Conservation (phyloP, 2,329 filamentous ascomycete species). For the Dothiorella sarmentorum region DNA sequence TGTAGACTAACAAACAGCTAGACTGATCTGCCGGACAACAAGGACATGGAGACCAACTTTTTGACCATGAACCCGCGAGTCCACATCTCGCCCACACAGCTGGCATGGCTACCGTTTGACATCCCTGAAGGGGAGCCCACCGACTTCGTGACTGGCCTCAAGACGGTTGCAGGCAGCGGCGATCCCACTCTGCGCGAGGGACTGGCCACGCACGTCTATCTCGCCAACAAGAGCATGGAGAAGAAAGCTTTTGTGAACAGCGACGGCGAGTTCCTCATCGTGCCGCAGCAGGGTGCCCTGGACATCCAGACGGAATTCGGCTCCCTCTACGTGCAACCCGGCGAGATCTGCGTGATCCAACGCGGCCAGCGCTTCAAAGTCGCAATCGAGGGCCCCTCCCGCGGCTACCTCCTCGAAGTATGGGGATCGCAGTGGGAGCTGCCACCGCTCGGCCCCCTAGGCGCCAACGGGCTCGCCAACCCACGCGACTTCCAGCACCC, state of each 20-base stretch:
- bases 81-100: conserved; percentile 36
- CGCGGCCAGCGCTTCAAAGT: conserved; percentile 39
- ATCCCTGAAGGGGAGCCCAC: conserved; percentile 30
- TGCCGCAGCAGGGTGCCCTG: conserved; percentile 69
- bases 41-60: conserved; percentile 36
- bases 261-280: conserved; percentile 74
- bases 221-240: conserved; percentile 37
- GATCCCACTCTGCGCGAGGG: conserved; percentile 38
- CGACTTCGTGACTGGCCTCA: conserved; percentile 35
- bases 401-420: conserved; percentile 41
- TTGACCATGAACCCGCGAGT: conserved; percentile 35
- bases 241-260: conserved; percentile 50
- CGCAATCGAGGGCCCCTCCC: conserved; percentile 32
- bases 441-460: conserved; percentile 39
- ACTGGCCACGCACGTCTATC: conserved; percentile 33
- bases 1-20: conserved; percentile 15
- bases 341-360: conserved; percentile 61
- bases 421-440: conserved; percentile 42
- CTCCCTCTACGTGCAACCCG: conserved; percentile 68
- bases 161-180: conserved; percentile 38
- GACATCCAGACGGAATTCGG: conserved; percentile 78
- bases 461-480: conserved; percentile 41
- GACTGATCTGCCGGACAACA: conserved; percentile 36
- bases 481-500: conserved; percentile 68
- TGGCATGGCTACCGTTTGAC: conserved; percentile 37